Evolutionary conservation across 345 rosid genomes (phyloP), one percentile per base, ranked within the genome.

Genomic region (Camelina neglecta): DNA sequence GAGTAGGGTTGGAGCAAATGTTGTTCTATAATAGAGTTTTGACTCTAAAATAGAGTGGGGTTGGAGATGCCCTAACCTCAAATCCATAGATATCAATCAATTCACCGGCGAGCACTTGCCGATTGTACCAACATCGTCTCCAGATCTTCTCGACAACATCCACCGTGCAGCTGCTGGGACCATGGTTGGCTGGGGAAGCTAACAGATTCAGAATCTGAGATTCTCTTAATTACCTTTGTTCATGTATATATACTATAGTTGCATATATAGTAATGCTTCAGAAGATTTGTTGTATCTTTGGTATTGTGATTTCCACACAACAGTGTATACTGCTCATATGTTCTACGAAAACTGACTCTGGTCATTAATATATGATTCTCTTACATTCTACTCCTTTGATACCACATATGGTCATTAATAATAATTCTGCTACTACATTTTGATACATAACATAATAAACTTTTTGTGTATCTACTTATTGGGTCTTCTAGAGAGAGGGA

Each of bases 401-500:
- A 63, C 63, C 1, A 44, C 5, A 21, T 21, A 36, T 49, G 67
- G 66, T 48, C 41, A 74, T 45, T 55, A 39, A 7, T 16, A 59
- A 7, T 11, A 59, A 11, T n/a, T 50, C 15, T 50, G 23, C 24
- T 38, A 7, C 51, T 35, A 45, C 50, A 33, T 65, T 0, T 75
- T 57, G n/a, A 59, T 53, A 42, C 74, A 53, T 4, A 11, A 60
- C 23, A 62, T 13, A 21, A 10, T 2, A 23, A 10, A 5, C 1
- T n/a, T 0, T 10, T 13, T 12, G 24, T 65, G 13, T 29, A 3
- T 21, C 3, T 65, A 5, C 65, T 88, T 82, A 87, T 70, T 90
- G 3, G 86, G 64, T 7, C 87, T 86, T 80, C 81, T 89, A 16
- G 80, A 60, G 13, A 92, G 80, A 5, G 97, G 92, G 76, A 92